Conservation (phyloP, 106 monocot genomes). For the Allium cepa region DNA sequence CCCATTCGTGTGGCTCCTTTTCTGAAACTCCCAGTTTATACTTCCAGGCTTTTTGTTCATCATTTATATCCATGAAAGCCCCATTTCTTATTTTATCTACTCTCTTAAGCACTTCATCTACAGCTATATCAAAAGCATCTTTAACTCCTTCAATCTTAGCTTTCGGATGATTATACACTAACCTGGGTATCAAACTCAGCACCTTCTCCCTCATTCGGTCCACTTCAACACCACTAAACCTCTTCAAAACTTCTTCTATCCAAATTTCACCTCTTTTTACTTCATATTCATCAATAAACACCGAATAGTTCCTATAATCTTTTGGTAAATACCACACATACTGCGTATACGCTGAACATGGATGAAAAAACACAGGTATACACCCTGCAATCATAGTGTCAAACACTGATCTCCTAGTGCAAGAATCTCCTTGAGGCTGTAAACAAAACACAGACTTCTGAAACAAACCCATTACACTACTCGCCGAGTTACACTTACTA, state of each 20-base stretch:
- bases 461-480: conserved; percentile 47
- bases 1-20: no score
- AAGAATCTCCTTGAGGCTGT: conserved; percentile 88
- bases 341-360: conserved; percentile 59
- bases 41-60: neutral
- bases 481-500: conserved; percentile 42
- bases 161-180: conserved; percentile 46
- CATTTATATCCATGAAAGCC: neutral
- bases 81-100: conserved; percentile 27
- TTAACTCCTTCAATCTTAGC: conserved; percentile 27
- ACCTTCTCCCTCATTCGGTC: conserved; percentile 75
- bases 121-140: conserved; percentile 79
- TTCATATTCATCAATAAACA: conserved; percentile 55
- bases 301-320: conserved; percentile 45
- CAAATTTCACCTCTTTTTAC: conserved; percentile 47
- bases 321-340: conserved; percentile 53
- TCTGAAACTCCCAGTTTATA: no score
- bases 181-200: conserved; percentile 54
- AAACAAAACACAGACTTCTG: conserved; percentile 67
- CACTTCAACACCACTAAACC: conserved; percentile 49
- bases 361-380: conserved; percentile 88
- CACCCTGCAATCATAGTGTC: conserved; percentile 95
- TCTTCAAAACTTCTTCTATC: conserved; percentile 36
- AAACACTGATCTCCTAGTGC: conserved; percentile 80
- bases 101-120: conserved; percentile 49